Base-by-base conservation (phyloP, 208 protist genomes). In the Trypanosoma scelopori region DNA sequence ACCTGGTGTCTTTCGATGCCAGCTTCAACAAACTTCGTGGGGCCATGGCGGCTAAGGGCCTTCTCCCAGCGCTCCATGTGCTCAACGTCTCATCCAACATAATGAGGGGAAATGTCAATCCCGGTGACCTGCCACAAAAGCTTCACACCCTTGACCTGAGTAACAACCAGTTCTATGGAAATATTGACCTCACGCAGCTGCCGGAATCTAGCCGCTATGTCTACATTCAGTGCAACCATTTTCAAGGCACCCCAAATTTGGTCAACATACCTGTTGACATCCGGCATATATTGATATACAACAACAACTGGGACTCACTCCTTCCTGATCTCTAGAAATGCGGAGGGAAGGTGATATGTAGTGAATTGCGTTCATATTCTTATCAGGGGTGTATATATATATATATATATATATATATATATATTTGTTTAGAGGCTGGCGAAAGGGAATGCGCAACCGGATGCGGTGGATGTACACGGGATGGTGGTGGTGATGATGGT, bases 221-320 rank as follows among this genome's bases (percentile, higher is more conserved):
- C 9, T 72, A 78, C 51, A 37, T 85, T 22, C 67, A 85, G 57
- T 16, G 71, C 56, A 85, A 85, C 52, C 45, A 64, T 35, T 85
- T 85, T 69, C 57, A 65, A 37, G 79, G 79, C 1, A 66, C 55
- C 30, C 65, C 68, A 7, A 45, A 85, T 30, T 48, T 85, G 35
- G 66, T 75, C 1, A 67, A 85, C 22, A 63, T 85, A 12, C 75
- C 79, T 9, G 55, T 81, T 1, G 62, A 47, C 11, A 41, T 85
- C 23, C 70, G 79, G 11, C 61, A 56, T 51, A 76, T 85, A 35
- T 68, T 79, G 47, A 68, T 85, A 13, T 63, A 85, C 57, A 55
- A 81, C 48, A 85, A 85, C 65, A 76, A 81, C 57, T 85, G 79
- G 79, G 74, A 79, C 23, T 81, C 56, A n/a, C 52, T 58, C 22